Conservation (phyloP, 1,284 basidiomycete genomes). For the Ustilago vetiveriae region DNA sequence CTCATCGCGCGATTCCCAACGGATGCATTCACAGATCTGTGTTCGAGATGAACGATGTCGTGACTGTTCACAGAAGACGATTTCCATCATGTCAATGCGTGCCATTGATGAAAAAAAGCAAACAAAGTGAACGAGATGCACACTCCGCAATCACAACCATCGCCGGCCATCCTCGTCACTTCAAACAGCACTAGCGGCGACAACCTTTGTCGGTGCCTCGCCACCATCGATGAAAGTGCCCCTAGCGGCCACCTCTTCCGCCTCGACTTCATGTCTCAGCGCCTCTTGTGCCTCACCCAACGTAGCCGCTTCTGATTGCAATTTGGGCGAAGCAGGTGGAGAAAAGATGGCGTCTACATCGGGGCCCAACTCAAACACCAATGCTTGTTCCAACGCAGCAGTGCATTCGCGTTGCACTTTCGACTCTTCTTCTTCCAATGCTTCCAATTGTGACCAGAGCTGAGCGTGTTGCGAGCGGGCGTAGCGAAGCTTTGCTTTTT, state of each 20-base stretch:
- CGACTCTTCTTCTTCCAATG: slow-evolving; percentile 26
- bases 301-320: background rate
- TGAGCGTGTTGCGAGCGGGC: slow-evolving; percentile 39
- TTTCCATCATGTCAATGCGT: no score
- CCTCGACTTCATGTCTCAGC: slow-evolving; percentile 10
- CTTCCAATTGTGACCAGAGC: slow-evolving; percentile 25
- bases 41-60: no score
- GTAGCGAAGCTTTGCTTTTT: slow-evolving; percentile 58
- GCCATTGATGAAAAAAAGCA: no score
- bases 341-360: slow-evolving; percentile 58
- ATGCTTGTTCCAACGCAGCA: slow-evolving; percentile 43
- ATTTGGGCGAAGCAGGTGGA: slow-evolving; percentile 41
- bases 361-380: slow-evolving; percentile 40
- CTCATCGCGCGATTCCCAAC: no score
- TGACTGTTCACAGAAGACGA: no score
- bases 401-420: slow-evolving; percentile 21
- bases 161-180: no score
- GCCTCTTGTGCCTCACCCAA: background rate
- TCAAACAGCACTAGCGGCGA: no score
- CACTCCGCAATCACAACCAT: no score
- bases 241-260: slow-evolving; percentile 3
- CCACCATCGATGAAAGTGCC: background rate
- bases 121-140: no score
- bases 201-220: no score
- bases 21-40: no score